Evolutionary conservation across 257 asterid genomes (phyloP), one percentile per base, ranked within the genome.

Genomic region (Przewalskia tangutica): DNA sequence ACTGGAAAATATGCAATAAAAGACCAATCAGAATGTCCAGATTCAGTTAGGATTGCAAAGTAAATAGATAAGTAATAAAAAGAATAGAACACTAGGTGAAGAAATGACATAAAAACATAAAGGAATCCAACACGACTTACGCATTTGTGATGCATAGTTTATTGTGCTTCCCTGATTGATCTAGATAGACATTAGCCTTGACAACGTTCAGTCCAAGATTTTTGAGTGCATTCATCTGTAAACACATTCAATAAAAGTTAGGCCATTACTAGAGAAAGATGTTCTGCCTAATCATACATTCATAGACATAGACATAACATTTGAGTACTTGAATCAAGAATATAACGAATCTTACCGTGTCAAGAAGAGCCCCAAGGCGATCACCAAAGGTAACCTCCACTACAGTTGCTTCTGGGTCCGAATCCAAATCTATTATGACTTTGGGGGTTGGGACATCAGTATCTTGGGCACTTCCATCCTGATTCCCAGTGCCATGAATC

Each of bases 131-230:
- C n/a, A 18, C 58, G 83, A 85, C 98, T 89, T 91, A 95, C 99
- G 91, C 86, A 83, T 87, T 89, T 66, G 99, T 94, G 86, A 94
- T 95, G 82, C 93, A 90, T 84, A 95, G 94, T 88, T 86, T 95
- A 90, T 87, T 95, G 91, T 94, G 99, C 82, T 94, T 95, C 85
- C 99, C 99, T 23, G 97, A 94, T 82, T 97, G 91, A 90, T 95
- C 99, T 50, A 95, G 97, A 85, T 87, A 91, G 63, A 94, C 98
- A 60, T 93, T 91, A 60, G 99, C 99, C 89, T 95, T 95, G 83
- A 89, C 94, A 66, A 95, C 99, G 8, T 93, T 95, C 82, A 95
- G 90, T 53, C 99, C 99, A 36, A 95, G 98, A 82, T 86, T 89
- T 84, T 88, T 92, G 56, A 95, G 90, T 23, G 98, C 94, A 84